Base-by-base conservation (phyloP, 768 basidiomycete species). In the Gelatoporia subvermispora region DNA sequence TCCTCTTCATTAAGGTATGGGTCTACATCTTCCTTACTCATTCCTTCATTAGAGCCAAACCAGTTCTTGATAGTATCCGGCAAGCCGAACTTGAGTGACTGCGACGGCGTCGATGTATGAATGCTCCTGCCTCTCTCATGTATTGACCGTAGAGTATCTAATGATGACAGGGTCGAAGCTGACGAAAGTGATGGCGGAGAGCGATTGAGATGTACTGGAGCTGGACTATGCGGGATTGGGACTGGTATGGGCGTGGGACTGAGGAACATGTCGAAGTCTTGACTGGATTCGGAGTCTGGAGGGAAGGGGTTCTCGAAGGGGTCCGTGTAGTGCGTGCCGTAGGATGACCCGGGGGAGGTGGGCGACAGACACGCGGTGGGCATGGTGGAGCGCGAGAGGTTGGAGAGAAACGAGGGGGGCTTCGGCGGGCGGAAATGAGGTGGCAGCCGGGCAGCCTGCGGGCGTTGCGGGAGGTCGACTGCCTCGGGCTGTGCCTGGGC, bases 311-410 rank as follows among this genome's bases (percentile, higher is more conserved):
- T 51, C 13, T 52, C 54, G 41, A 60, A 61, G 20, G 57, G 53
- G 45, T 64, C 59, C 5, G 55, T 52, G 48, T 56, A 59, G 9
- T 41, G 22, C 11, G 50, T 45, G 23, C 43, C 22, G 36, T 49
- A 49, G 37, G 46, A 53, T 20, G 53, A 46, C 0, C 43, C 35
- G 41, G 55, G 35, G 16, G 72, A 72, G 39, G 55, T 40, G 11
- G 72, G 73, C 0, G 82, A 78, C 13, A 85, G 65, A 1, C 81
- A 78, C 5, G 81, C 69, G 7, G 78, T 83, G 21, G 86, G 84
- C 21, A 85, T 72, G 0, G 85, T 79, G 1, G 77, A 72, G 40
- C 82, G 77, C 3, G 81, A 74, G 75, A 22, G 63, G 63, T 42
- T 75, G 73, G 1, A 79, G 76, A 24, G 59, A 49, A 60, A 61